Base-by-base conservation (phyloP, 2,329 filamentous ascomycete species). In the Pseudogymnoascus sp. region DNA sequence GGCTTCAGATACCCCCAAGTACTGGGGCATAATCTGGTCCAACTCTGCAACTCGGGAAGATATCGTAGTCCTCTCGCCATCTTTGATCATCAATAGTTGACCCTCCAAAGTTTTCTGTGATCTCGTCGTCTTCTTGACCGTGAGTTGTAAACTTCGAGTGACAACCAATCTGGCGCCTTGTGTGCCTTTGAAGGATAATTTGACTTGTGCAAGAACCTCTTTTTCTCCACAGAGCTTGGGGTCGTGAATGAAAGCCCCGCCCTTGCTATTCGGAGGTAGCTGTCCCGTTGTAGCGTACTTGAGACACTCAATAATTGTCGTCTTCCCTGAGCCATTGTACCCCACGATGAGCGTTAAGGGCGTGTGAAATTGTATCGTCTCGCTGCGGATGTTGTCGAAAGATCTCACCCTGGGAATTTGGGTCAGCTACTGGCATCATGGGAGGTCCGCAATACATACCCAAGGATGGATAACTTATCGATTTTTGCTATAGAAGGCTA, bases 281-380 rank as follows among this genome's bases (percentile, higher is more conserved):
- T 95, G 89, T 62, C 94, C 95, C 6, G 92, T 97, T 15, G 95
- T 97, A 60, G 90, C 92, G 85, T 97, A 99, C 73, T 97, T 97
- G 71, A 99, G 88, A 73, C 92, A 96, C 75, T 99, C 94, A 75
- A 99, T 99, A 72, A 99, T 96, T 63, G 94, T 97, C 8, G 94
- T 99, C 78, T 99, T 99, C 65, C 94, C 94, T 0, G 93, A 97
- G 61, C 94, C 94, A 78, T 99, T 99, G 76, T 92, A 90, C 63
- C 94, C 94, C 63, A 99, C 95, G 68, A 99, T 99, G 65, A 99
- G 82, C 10, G 94, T 99, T 62, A 99, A 82, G 27, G 94, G 95
- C 0, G 90, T 88, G 67, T 92, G 87, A 74, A 99, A 97, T 68
- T 88, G 82, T 65, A 97, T 96, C 37, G 84, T 87, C 76, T 97